Base-by-base conservation (phyloP, 176 grass and related monocot genomes). In the Otatea glauca region DNA sequence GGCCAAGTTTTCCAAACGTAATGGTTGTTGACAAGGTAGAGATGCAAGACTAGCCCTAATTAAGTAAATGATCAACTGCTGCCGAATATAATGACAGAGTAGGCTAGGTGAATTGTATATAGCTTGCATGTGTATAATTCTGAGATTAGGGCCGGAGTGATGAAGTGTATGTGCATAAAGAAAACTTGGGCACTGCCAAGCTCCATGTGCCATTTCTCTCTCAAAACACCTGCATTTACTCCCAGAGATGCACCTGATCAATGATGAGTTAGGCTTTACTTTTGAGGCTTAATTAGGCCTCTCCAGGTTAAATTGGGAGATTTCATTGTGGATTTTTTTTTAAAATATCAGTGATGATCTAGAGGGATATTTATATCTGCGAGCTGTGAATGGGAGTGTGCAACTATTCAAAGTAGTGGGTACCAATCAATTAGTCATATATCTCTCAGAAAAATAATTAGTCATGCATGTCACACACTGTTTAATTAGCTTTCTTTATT, bases 171-270 rank as follows among this genome's bases (percentile, higher is more conserved):
- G 32, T 14, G 41, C 38, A 83, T 82, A 32, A 83, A 83, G 43
- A 65, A 83, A 77, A 78, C 32, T 0, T 29, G 1, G 10, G 4
- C 4, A 25, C 27, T 45, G 7, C 50, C 63, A 64, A 61, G 2
- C 37, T 83, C 35, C 86, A 83, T 83, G 80, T 83, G 74, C 80
- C 65, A 64, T 65, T 65, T 48, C 32, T 64, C 24, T 13, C 7
- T 41, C 0, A 9, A 64, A 64, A 70, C 18, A 64, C 23, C 44
- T 35, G 44, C 47, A 72, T 10, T 88, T 78, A 27, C 37, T 72
- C 47, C 27, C 24, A 76, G 18, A 8, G 51, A 77, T 51, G 65
- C 43, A 65, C 21, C 42, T 49, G n/a, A 81, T 56, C 24, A 48
- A 45, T 43, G 44, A 86, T 41, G 45, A 20, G 21, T 20, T 17